Conservation (phyloP, 2,329 filamentous ascomycete genomes). For the Rasamsonia emersonii region DNA sequence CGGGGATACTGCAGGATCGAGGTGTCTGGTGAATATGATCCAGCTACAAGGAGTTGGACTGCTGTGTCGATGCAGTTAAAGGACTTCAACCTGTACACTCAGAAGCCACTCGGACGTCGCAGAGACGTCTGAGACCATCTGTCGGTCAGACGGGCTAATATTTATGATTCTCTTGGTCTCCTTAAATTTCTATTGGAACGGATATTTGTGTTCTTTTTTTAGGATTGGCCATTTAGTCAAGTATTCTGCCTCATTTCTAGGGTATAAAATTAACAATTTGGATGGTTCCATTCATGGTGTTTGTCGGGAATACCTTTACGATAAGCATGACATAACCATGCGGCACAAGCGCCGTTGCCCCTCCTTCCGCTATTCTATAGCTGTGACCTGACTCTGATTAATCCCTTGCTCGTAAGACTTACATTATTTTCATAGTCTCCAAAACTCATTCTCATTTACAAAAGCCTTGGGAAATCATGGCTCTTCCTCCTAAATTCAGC, state of each 20-base stretch:
- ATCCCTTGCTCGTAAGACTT: too few species aligned
- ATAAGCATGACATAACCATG: background rate
- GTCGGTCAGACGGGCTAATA: background rate
- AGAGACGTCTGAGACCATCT: slow-evolving; percentile 1
- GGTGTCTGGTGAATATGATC: slow-evolving; percentile 29
- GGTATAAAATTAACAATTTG: too few species aligned
- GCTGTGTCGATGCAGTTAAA: slow-evolving; percentile 22
- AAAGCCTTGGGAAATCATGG: slow-evolving; percentile 34
- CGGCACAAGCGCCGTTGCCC: background rate
- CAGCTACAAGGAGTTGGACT: slow-evolving; percentile 20
- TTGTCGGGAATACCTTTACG: background rate
- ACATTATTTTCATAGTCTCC: too few species aligned
- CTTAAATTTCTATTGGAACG: too few species aligned
- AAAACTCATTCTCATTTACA: too few species aligned
- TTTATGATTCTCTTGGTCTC: too few species aligned
- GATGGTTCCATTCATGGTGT: too few species aligned
- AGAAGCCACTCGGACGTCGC: slow-evolving; percentile 17
- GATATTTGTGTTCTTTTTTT: too few species aligned
- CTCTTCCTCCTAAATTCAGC: slow-evolving; percentile 51
- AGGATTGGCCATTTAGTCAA: too few species aligned
- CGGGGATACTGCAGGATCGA: slow-evolving; percentile 27
- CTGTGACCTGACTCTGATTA: background rate
- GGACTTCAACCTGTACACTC: slow-evolving; percentile 21
- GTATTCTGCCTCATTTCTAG: too few species aligned
- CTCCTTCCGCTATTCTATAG: background rate